These are phyloP conservation scores for Colletotrichum karsti DNA, from an alignment of 2,329 filamentous ascomycete species.

Conservation along the genomic window DNA sequence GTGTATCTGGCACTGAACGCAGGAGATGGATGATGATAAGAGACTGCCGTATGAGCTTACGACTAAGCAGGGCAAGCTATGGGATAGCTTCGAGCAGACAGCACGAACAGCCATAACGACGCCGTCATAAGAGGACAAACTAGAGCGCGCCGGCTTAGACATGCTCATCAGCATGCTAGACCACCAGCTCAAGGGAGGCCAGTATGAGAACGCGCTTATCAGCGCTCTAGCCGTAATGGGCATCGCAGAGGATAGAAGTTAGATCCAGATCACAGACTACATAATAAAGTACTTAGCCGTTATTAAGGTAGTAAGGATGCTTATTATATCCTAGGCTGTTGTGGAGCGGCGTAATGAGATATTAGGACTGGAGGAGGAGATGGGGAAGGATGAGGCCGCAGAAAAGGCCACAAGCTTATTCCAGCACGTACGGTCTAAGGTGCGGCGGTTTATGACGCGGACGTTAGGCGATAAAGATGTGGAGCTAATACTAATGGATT, in stretches of 20 bases:
- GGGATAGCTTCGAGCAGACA: neutral
- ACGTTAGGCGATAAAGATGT: neutral
- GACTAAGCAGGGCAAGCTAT: neutral
- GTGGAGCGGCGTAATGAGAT: neutral
- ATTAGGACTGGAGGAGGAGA: neutral
- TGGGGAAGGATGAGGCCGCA: neutral
- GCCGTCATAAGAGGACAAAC: too few species aligned
- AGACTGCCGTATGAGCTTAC: slow-evolving; percentile 3
- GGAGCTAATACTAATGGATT: slow-evolving; percentile 29
- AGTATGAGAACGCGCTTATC: neutral
- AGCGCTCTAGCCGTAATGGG: neutral
- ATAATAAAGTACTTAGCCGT: slow-evolving; percentile 27
- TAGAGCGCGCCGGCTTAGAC: neutral
- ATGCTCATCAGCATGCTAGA: neutral
- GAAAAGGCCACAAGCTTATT: slow-evolving; percentile 14
- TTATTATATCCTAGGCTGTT: slow-evolving; percentile 19
- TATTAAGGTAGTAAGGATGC: slow-evolving; percentile 25
- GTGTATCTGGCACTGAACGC: neutral
- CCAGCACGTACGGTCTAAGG: neutral
- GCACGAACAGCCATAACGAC: neutral
- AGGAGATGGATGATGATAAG: neutral
- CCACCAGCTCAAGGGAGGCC: neutral
- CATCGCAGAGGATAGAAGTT: slow-evolving; percentile 16
- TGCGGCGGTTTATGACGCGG: slow-evolving; percentile 28
- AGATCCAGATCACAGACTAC: slow-evolving; percentile 6